Evolutionary conservation across 345 rosid genomes (phyloP), one percentile per base, ranked within the genome.

Genomic region (Litchi chinensis): DNA sequence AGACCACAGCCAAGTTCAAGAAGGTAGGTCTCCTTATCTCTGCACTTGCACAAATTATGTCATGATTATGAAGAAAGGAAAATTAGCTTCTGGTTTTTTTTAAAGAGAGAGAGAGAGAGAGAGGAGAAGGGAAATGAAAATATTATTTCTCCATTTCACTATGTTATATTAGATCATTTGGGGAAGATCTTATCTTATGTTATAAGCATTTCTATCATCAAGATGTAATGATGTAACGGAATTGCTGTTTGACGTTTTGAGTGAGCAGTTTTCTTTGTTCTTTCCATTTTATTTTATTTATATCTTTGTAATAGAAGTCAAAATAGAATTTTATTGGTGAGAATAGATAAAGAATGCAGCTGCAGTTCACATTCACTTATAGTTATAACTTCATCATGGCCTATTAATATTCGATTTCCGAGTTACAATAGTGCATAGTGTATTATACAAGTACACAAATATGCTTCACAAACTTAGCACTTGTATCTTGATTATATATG

Each of bases 1-100:
- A 75, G 93, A 93, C 50, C 92, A 83, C 22, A 86, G 37, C 76
- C 91, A 90, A 76, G 86, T 91, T 56, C 93, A 87, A 83, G 97
- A 94, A 90, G 98, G 98, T 91, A 79, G 57, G 65, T 48, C 37
- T 68, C 41, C 56, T 9, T 37, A 52, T 74, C 70, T 71, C 22
- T 63, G 50, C 52, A 12, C 37, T 59, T 57, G 63, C 48, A 18
- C 19, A 22, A 2, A 7, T 37, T 39, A 50, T 57, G 16, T 16
- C 48, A 12, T 10, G 15, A 32, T 54, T 4, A 50, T 26, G 8
- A 32, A 52, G 15, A 67, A 65, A 11, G 13, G 37, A 22, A 64
- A 10, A 43, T 0, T 8, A n/a, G 24, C 9, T 8, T 59, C 64
- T 21, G 7, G 22, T 59, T 46, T 1, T 59, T 46, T 1, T 1